These are phyloP conservation scores for Coniochaeta sp. DNA, from an alignment of 2,329 filamentous ascomycete species.

Conservation along the genomic window DNA sequence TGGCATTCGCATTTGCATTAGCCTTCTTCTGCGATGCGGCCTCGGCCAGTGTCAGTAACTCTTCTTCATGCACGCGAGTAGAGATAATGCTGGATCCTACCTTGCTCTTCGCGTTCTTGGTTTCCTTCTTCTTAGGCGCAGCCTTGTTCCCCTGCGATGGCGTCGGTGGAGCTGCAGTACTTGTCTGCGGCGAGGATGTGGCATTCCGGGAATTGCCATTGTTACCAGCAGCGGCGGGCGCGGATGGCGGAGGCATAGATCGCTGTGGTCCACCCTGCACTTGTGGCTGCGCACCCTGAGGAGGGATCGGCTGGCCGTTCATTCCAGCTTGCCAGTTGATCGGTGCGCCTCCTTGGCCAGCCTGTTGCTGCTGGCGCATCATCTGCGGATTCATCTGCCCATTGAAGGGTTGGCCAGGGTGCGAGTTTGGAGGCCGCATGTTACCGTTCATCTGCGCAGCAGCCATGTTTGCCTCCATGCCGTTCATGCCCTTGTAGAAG, in stretches of 20 bases:
- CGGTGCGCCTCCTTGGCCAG: conserved; percentile 11
- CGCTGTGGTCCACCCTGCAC: conserved; percentile 62
- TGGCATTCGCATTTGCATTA: conserved; percentile 39
- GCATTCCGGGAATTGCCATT: conserved; percentile 44
- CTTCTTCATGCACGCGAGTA: neutral
- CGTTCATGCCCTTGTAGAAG: conserved; percentile 50
- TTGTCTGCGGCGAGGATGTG: conserved; percentile 55
- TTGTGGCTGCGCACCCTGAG: conserved; percentile 38
- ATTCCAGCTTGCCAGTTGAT: conserved; percentile 15
- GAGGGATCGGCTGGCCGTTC: conserved; percentile 36
- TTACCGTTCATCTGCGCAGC: conserved; percentile 51
- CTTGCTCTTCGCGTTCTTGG: conserved; percentile 59
- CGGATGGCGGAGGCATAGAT: conserved; percentile 59
- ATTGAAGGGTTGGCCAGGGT: conserved; percentile 50
- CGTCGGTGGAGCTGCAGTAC: conserved; percentile 64
- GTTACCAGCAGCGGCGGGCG: conserved; percentile 37
- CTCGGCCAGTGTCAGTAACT: conserved; percentile 25
- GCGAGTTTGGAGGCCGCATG: conserved; percentile 63
- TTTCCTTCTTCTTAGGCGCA: conserved; percentile 70
- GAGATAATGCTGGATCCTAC: conserved; percentile 33
- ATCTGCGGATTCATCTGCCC: conserved; percentile 55
- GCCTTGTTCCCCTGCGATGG: conserved; percentile 67
- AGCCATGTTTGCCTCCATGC: conserved; percentile 47
- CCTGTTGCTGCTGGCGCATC: conserved; percentile 34
- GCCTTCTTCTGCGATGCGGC: conserved; percentile 56